A percentile compares a stretch with the other conserved stretches of the same genome.
phyloP scores from a whole-genome alignment of 108 stramenopile genomes.

The Pseudonitzschia multiseries region DNA sequence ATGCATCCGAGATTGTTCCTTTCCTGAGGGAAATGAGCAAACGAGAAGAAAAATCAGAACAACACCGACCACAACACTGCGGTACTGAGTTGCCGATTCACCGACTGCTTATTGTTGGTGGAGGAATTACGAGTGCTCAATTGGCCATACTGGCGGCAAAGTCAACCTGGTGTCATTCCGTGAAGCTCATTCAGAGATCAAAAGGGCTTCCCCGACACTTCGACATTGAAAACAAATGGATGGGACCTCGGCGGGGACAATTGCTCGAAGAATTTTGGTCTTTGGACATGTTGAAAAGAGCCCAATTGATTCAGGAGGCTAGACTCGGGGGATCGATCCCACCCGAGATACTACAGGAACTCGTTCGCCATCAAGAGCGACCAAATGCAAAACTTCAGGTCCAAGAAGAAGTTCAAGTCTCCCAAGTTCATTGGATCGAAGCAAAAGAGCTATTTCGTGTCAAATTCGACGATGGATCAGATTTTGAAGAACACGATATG shows the following conservation, averaged over 20 bases:
- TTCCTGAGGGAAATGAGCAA: not conserved
- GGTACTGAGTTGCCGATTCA: not conserved
- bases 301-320: slow-evolving; percentile 16
- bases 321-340: slow-evolving; percentile 28
- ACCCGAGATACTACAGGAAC: slow-evolving; percentile 16
- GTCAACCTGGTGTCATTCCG: slow-evolving; percentile 20
- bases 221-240: slow-evolving; percentile 36
- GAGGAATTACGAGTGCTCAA: slow-evolving; percentile 11
- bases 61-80: not conserved
- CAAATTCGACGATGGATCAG: slow-evolving; percentile 24
- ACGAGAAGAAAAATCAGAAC: not conserved
- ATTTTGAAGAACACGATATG: slow-evolving; percentile 24
- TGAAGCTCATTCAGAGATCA: slow-evolving; percentile 30
- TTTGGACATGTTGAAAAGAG: slow-evolving; percentile 19
- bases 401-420: slow-evolving; percentile 31
- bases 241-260: slow-evolving; percentile 32
- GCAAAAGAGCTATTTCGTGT: slow-evolving; percentile 10
- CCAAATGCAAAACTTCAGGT: not conserved
- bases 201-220: slow-evolving; percentile 19
- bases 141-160: slow-evolving; percentile 20
- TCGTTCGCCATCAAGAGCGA: not conserved
- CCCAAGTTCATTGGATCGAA: slow-evolving; percentile 15
- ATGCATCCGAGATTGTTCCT: slow-evolving; percentile 2
- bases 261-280: slow-evolving; percentile 32
- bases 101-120: slow-evolving; percentile 8